phyloP scores from a whole-genome alignment of 495 filamentous ascomycete species.

The Neurospora discreta region DNA sequence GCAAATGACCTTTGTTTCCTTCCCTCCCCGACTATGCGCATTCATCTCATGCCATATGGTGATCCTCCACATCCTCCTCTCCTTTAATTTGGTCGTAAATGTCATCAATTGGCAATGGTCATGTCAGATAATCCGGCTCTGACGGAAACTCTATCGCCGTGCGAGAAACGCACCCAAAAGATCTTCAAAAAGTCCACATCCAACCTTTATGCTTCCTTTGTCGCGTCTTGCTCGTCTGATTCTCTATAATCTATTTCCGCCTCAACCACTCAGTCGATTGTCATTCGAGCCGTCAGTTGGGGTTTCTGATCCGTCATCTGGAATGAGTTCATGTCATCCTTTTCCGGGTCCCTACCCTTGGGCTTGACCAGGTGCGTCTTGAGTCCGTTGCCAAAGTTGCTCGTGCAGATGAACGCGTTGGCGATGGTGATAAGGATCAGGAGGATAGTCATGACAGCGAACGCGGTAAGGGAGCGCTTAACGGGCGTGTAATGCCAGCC shows the following conservation, averaged over 20 bases:
- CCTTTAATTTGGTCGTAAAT: neutral
- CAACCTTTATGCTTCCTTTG: neutral
- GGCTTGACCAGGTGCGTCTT: constrained; percentile 72
- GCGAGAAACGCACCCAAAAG: neutral
- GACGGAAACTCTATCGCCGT: neutral
- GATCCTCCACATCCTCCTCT: neutral
- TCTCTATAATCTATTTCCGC: neutral
- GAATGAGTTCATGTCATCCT: constrained; percentile 61
- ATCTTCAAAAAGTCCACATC: neutral
- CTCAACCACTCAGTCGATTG: constrained; percentile 56
- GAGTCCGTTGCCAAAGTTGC: constrained; percentile 83
- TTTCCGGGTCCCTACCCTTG: constrained; percentile 55
- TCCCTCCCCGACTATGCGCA: neutral
- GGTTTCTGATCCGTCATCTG: constrained; percentile 47
- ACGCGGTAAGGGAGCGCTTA: constrained; percentile 71
- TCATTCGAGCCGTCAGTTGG: constrained; percentile 65
- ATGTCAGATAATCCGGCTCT: neutral
- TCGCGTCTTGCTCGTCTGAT: neutral
- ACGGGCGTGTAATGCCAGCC: constrained; percentile 55
- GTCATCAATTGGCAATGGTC: neutral
- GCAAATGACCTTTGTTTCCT: neutral
- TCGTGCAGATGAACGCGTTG: constrained; percentile 75
- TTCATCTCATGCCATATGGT: neutral
- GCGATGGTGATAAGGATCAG: constrained; percentile 82
- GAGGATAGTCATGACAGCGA: constrained; percentile 83